Conservation (phyloP, 2,329 filamentous ascomycete species). For the Ustulina deusta region DNA sequence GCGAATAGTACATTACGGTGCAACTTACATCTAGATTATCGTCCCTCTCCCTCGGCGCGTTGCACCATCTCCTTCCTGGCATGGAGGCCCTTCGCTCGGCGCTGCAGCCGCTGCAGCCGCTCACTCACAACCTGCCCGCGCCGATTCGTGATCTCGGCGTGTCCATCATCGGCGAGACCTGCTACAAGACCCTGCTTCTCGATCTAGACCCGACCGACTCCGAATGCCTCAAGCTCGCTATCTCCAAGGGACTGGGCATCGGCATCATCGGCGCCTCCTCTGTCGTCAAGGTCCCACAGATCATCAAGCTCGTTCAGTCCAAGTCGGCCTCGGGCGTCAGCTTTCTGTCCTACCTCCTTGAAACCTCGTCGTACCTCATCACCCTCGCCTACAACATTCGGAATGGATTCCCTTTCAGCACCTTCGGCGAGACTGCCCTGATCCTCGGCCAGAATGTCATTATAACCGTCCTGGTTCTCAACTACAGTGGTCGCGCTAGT, state of each 20-base stretch:
- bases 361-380: conserved; percentile 89
- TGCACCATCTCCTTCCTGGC: conserved; percentile 16
- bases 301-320: conserved; percentile 87
- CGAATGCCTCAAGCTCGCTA: conserved; percentile 86
- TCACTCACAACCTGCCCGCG: conserved; percentile 78
- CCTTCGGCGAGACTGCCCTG: conserved; percentile 92
- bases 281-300: conserved; percentile 96
- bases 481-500: conserved; percentile 77
- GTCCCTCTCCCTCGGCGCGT: background rate
- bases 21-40: background rate
- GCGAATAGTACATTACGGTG: background rate
- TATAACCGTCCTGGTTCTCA: conserved; percentile 87
- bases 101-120: conserved; percentile 72
- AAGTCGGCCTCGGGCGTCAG: conserved; percentile 85
- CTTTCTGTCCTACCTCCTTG: conserved; percentile 92
- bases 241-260: conserved; percentile 93
- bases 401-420: conserved; percentile 93
- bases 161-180: conserved; percentile 83
- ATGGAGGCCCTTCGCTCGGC: conserved; percentile 73
- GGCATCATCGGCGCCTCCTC: conserved; percentile 91
- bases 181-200: conserved; percentile 88
- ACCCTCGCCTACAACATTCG: conserved; percentile 92
- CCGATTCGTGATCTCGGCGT: conserved; percentile 80
- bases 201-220: conserved; percentile 83
- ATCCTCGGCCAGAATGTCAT: conserved; percentile 93